These are phyloP conservation scores for Phytophthora podocarpi DNA, from an alignment of 352 stramenopile genomes.

Conservation along the genomic window DNA sequence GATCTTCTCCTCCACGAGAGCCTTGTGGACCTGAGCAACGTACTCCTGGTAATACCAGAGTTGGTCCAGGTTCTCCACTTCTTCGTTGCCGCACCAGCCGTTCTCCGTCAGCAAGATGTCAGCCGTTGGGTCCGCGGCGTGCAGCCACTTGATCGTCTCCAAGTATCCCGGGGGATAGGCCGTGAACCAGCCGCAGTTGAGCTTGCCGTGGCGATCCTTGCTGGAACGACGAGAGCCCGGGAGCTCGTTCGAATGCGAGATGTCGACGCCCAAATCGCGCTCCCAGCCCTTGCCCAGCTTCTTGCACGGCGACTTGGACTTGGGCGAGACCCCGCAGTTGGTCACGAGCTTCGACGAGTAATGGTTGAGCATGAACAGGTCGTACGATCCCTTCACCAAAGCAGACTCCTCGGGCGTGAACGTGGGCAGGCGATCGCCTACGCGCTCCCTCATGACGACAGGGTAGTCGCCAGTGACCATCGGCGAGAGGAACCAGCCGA, in stretches of 20 bases:
- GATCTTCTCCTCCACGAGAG: conserved; percentile 51
- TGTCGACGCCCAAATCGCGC: conserved; percentile 53
- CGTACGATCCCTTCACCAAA: conserved; percentile 79
- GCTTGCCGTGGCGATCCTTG: conserved; percentile 40
- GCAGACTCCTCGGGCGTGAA: conserved; percentile 84
- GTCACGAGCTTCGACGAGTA: conserved; percentile 83
- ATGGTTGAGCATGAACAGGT: conserved; percentile 96
- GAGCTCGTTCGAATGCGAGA: conserved; percentile 59
- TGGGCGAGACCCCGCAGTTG: conserved; percentile 39
- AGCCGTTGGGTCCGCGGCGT: conserved; percentile 41
- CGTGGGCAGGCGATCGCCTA: conserved; percentile 78
- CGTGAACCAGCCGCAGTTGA: conserved; percentile 55
- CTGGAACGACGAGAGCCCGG: conserved; percentile 62
- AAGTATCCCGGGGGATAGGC: conserved; percentile 64
- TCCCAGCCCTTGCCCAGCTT: conserved; percentile 52
- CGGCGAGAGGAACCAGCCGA: conserved; percentile 92
- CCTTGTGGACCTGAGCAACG: conserved; percentile 48
- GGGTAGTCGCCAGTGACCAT: conserved; percentile 93
- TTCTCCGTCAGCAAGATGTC: conserved; percentile 72
- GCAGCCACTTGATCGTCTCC: conserved; percentile 63
- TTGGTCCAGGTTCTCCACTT: conserved; percentile 64
- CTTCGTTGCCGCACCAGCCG: conserved; percentile 67
- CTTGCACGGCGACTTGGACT: conserved; percentile 44
- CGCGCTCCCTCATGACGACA: conserved; percentile 81
- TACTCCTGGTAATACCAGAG: conserved; percentile 68